These are phyloP conservation scores for Suhomyces pyralidae DNA, from an alignment of 805 yeast genomes.

Conservation along the genomic window DNA sequence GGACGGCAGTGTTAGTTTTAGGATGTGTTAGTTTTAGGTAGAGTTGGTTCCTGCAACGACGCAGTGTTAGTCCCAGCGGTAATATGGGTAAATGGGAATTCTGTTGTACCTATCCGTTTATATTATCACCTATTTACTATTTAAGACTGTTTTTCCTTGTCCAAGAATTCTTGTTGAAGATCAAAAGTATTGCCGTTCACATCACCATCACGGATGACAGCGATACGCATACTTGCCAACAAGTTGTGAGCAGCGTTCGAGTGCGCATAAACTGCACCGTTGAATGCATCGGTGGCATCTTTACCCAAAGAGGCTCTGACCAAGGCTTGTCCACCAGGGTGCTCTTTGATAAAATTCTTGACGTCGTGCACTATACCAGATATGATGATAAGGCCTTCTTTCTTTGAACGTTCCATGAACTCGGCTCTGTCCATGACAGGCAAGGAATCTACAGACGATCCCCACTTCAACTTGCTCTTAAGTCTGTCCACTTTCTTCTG, in stretches of 20 bases:
- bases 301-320: slow-evolving; percentile 70
- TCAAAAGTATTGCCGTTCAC: slow-evolving; percentile 54
- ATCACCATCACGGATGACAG: slow-evolving; percentile 67
- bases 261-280: slow-evolving; percentile 83
- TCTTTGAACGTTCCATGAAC: slow-evolving; percentile 50
- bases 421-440: slow-evolving; percentile 74
- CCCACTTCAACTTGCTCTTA: slow-evolving; percentile 69
- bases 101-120: background rate
- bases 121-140: background rate
- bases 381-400: slow-evolving; percentile 63
- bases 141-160: slow-evolving; percentile 23
- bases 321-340: slow-evolving; percentile 82
- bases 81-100: no score
- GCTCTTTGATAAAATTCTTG: slow-evolving; percentile 63
- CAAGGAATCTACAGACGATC: slow-evolving; percentile 58
- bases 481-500: slow-evolving; percentile 72
- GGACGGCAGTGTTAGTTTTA: no score
- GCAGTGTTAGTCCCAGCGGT: no score
- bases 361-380: slow-evolving; percentile 81
- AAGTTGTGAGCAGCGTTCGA: slow-evolving; percentile 84
- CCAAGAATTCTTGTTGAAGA: slow-evolving; percentile 46
- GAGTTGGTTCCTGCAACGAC: no score
- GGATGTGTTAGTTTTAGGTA: no score
- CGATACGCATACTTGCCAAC: slow-evolving; percentile 79
- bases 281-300: slow-evolving; percentile 81